Conservation (phyloP, 2,329 filamentous ascomycete species). For the Chaetomium sp. region DNA sequence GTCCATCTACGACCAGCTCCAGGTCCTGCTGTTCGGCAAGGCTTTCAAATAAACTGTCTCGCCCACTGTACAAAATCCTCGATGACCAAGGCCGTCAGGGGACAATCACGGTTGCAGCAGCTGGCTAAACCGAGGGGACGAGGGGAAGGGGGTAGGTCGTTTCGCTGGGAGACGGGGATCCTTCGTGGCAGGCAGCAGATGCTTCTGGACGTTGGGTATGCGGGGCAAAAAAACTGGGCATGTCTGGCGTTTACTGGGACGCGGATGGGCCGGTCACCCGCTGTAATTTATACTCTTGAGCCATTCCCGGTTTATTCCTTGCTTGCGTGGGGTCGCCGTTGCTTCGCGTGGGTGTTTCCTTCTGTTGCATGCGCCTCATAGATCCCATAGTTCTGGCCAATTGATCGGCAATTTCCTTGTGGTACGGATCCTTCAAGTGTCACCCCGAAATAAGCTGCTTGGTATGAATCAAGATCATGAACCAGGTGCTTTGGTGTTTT, state of each 20-base stretch:
- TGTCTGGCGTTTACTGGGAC: conserved; percentile 36
- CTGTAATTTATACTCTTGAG: conserved; percentile 65
- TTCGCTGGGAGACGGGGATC: conserved; percentile 51
- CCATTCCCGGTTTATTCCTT: conserved; percentile 53
- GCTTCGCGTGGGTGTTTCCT: conserved; percentile 37
- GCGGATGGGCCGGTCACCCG: conserved; percentile 45
- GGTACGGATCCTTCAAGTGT: neutral
- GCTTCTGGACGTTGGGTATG: conserved; percentile 32
- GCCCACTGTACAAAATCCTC: conserved; percentile 44
- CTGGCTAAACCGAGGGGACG: conserved; percentile 26
- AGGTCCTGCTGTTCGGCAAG: conserved; percentile 99
- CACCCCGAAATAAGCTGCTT: neutral
- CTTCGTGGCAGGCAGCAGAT: conserved; percentile 34
- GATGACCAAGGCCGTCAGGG: conserved; percentile 46
- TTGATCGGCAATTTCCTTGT: conserved; percentile 25
- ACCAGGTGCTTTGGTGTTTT: neutral
- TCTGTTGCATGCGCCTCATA: conserved; percentile 46
- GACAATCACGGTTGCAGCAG: conserved; percentile 38
- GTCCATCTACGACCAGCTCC: conserved; percentile 99
- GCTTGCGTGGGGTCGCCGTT: conserved; percentile 41
- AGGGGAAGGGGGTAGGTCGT: conserved; percentile 42
- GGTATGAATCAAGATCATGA: neutral
- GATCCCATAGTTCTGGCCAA: conserved; percentile 35
- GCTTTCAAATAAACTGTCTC: conserved; percentile 76
- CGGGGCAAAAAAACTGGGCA: conserved; percentile 34